Percentiles rank a stretch among this genome's conserved stretches.
Evolutionary conservation across 345 rosid genomes (phyloP).

Genomic region (Syzygium grande): DNA sequence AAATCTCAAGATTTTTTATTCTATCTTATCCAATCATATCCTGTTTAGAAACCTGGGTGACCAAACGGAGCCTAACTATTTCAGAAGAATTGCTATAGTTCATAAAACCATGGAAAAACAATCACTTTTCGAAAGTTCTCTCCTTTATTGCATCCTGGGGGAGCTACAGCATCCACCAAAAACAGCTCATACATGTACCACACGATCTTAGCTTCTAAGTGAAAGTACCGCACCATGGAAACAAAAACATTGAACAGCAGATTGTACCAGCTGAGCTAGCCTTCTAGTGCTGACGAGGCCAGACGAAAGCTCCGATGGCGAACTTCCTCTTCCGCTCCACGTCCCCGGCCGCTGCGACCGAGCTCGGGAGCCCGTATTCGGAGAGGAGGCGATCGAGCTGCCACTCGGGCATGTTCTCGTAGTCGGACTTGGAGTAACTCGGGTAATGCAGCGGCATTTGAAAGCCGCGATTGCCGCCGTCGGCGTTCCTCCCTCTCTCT

Average conservation of each 20-base stretch:
- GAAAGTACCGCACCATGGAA: background rate
- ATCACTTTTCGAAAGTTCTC: background rate
- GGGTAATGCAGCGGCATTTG: slow-evolving; percentile 17
- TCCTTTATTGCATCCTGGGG: background rate
- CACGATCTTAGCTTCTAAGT: background rate
- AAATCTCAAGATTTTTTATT: too few species aligned
- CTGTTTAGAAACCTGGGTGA: too few species aligned
- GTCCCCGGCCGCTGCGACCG: background rate
- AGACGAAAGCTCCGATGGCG: slow-evolving; percentile 10
- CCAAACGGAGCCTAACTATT: too few species aligned
- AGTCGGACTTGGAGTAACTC: slow-evolving; percentile 7
- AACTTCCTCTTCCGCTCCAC: slow-evolving; percentile 13
- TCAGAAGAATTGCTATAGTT: background rate
- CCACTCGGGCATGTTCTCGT: slow-evolving; percentile 12
- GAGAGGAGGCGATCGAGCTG: slow-evolving; percentile 9
- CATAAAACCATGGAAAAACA: background rate
- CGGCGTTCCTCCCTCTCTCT: background rate
- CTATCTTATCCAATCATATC: too few species aligned
- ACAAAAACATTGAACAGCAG: background rate
- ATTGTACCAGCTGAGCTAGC: background rate
- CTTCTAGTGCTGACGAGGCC: background rate
- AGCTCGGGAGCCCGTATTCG: slow-evolving; percentile 1
- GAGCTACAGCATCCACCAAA: background rate
- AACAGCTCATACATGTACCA: background rate
- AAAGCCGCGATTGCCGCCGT: background rate